Percentiles rank a stretch among this genome's conserved stretches.
phyloP scores from a whole-genome alignment of 2,329 filamentous ascomycete species.

The Alternaria burnsii region DNA sequence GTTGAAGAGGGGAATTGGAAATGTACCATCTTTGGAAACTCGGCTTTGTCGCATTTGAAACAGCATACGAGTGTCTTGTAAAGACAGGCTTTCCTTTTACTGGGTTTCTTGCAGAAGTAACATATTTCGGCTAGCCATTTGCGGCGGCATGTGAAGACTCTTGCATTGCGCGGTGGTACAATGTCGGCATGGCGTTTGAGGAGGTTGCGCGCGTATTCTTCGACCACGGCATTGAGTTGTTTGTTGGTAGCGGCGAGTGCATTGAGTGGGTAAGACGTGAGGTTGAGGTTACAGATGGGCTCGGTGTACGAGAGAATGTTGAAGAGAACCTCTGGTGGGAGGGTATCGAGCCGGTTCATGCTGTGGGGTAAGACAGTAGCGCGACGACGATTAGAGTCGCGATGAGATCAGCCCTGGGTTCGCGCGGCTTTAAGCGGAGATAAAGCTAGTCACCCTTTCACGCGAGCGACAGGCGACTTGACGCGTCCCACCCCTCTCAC shows the following conservation, averaged over 20 bases:
- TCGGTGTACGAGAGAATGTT: conserved; percentile 35
- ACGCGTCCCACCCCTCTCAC: background rate
- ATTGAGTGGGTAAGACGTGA: conserved; percentile 29
- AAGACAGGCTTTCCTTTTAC: conserved; percentile 35
- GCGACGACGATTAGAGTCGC: background rate
- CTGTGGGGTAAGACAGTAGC: background rate
- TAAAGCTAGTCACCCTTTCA: background rate
- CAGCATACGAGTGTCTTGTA: conserved; percentile 37
- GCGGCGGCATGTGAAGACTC: conserved; percentile 27
- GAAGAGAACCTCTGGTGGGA: conserved; percentile 43
- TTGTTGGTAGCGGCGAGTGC: conserved; percentile 34
- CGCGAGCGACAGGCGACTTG: fast-evolving
- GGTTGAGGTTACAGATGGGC: conserved; percentile 14
- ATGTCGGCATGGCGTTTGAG: conserved; percentile 35
- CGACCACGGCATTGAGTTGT: conserved; percentile 33
- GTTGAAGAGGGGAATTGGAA: background rate
- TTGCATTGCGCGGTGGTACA: conserved; percentile 23
- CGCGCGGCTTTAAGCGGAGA: background rate
- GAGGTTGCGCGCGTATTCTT: conserved; percentile 42
- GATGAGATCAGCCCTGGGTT: background rate
- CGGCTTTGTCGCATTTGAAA: conserved; percentile 32
- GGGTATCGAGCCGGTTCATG: conserved; percentile 29
- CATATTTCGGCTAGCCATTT: conserved; percentile 40
- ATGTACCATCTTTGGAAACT: conserved; percentile 42
- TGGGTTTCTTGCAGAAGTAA: conserved; percentile 39